Evolutionary conservation across 1,284 basidiomycete species (phyloP).

Genomic region (Naganishia sp.): DNA sequence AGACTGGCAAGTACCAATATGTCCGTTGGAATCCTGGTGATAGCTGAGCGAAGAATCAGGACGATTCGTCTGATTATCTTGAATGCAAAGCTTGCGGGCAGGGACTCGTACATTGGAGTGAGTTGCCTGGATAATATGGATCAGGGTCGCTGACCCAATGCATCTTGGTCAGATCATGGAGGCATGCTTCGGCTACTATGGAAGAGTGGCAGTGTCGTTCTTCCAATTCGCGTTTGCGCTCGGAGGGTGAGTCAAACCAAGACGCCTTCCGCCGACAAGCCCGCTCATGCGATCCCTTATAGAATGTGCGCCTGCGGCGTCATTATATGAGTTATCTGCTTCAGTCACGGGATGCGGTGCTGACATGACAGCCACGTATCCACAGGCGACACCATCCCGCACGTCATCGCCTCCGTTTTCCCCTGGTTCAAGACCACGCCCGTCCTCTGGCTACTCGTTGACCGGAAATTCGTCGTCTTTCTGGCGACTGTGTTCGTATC

Average conservation of each 20-base stretch:
- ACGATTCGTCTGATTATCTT: constrained; percentile 93
- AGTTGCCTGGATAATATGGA: constrained; percentile 27
- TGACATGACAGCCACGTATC: constrained; percentile 1
- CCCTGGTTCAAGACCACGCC: constrained; percentile 71
- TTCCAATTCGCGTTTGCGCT: constrained; percentile 98
- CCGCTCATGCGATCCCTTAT: constrained; percentile 39
- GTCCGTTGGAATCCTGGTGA: constrained; percentile 10
- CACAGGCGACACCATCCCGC: constrained; percentile 89
- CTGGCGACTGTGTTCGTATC: constrained; percentile 84
- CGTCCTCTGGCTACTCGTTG: constrained; percentile 72
- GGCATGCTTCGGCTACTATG: constrained; percentile 85
- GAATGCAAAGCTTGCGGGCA: constrained; percentile 93
- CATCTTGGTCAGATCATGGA: constrained; percentile 68
- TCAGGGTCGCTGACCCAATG: not conserved
- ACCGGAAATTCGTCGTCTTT: constrained; percentile 84
- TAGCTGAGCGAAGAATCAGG: constrained; percentile 34
- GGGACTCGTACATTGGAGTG: constrained; percentile 85
- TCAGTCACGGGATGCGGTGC: not conserved
- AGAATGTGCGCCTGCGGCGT: constrained; percentile 97
- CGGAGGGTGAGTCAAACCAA: constrained; percentile 62
- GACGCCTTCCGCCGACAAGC: not conserved
- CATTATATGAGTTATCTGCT: constrained; percentile 57
- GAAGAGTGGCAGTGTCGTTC: constrained; percentile 88
- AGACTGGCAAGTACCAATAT: constrained; percentile 66
- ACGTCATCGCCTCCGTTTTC: constrained; percentile 84